Base-by-base conservation (phyloP, 768 basidiomycete species). In the Scleroderma bovista region DNA sequence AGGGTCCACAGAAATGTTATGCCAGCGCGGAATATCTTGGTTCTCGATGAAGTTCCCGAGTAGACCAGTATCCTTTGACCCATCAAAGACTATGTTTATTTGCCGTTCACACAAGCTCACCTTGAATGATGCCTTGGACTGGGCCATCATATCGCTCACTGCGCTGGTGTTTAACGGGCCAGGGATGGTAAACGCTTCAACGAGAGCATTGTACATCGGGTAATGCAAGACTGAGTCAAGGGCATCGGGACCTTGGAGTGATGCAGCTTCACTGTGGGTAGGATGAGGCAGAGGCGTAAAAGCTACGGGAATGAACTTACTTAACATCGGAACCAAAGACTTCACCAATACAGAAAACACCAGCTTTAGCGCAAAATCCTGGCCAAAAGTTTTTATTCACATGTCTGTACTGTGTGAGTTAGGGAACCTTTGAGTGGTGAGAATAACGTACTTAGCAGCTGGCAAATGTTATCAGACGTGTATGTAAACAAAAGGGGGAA, bases 291-390 rank as follows among this genome's bases (percentile, higher is more conserved):
- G 23, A 29, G 20, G 44, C 13, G 3, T 10, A 7, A 20, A 20
- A 5, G 12, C 59, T 40, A 49, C 29, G 23, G 39, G 23, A 32
- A 17, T 29, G 17, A 19, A 32, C 62, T 33, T 60, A 84, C 83
- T 72, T 66, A 42, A 81, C 65, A 45, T 82, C 70, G 46, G 70
- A 62, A 40, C 75, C 76, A 51, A 79, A 75, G 42, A 93, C 85
- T 68, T 93, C 90, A 36, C 92, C 92, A 47, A 92, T 84, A 59
- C 87, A 92, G 69, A 86, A 92, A 10, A 92, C 85, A 12, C 84
- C 88, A 0, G 88, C 86, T n/a, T 78, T 80, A 40, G 65, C 69
- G 57, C 81, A 83, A 60, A 93, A 92, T 6, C 60, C 60, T 2
- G 86, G 81, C 89, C 88, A 93, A 64, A 93, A 94, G 40, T 73